Base-by-base conservation (phyloP, 495 filamentous ascomycete genomes). In the Delitschia confertaspora region DNA sequence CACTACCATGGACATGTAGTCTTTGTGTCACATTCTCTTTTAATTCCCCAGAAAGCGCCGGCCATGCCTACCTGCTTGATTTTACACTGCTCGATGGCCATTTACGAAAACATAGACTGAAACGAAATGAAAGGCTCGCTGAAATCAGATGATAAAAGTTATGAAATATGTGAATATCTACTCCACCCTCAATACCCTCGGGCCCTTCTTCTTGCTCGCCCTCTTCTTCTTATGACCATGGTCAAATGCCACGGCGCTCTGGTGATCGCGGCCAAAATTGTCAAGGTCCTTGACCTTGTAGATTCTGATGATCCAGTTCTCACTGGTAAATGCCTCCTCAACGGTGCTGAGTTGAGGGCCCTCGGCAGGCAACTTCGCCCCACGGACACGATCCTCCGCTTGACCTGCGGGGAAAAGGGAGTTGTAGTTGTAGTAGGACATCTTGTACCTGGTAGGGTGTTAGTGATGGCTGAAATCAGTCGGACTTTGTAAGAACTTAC, bases 241-340 rank as follows among this genome's bases (percentile, higher is more conserved):
- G 55, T 95, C 88, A 63, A 96, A 99, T 24, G 86, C 83, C 26
- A 78, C 74, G 2, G 86, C 93, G 38, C 75, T 76, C 21, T 71
- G 76, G 65, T 96, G 91, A 56, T 93, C 87, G 58, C 93, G 75
- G 20, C 87, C 91, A 37, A 99, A 68, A 58, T 95, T 96, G 65
- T 99, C 93, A 25, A 95, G 79, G 54, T 93, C 88, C 68, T 99
- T 99, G 59, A 99, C 93, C 71, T 99, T 99, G 72, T 93, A 99
- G 61, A 99, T 96, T 38, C 93, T 73, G 61, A 99, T 95, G 61
- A 99, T 99, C 93, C 93, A 99, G 72, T 99, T 99, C 73, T 99
- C 93, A 55, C 85, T 93, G 31, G 93, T 99, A 67, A 89, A 99
- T 1, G 93, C 93, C 65, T 99, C 93, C 59, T 96, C 93, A 27